Evolutionary conservation across 345 rosid species (phyloP).

Genomic region (Toxicodendron radicans): DNA sequence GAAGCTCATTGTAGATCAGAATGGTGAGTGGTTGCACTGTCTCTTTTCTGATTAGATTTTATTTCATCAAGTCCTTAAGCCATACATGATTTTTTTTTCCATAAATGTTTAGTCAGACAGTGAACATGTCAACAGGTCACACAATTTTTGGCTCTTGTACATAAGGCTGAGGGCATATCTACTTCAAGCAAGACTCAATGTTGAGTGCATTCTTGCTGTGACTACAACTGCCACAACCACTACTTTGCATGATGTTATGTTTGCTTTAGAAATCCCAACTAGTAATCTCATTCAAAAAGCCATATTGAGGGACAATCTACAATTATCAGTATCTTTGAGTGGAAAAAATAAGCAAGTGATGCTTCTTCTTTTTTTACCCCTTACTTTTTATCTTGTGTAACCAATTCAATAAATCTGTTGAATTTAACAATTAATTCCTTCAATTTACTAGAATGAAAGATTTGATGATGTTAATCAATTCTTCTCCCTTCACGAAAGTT

Average conservation of each 20-base stretch:
- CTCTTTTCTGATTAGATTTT: conserved; percentile 9
- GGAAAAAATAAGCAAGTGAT: conserved; percentile 63
- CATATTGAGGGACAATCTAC: conserved; percentile 68
- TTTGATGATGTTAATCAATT: conserved; percentile 63
- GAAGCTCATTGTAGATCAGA: conserved; percentile 98
- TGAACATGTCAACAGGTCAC: conserved; percentile 85
- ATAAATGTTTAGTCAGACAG: neutral
- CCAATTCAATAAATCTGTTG: conserved; percentile 10
- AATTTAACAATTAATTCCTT: conserved; percentile 16
- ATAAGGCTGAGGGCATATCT: conserved; percentile 92
- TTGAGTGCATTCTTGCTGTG: conserved; percentile 88
- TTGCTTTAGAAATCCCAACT: conserved; percentile 81
- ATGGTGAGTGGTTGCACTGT: conserved; percentile 58
- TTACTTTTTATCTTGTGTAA: neutral
- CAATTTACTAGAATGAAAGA: conserved; percentile 72
- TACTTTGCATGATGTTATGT: conserved; percentile 77
- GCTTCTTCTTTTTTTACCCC: conserved; percentile 12
- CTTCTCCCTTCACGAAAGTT: conserved; percentile 63
- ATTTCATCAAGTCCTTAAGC: neutral
- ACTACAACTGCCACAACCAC: conserved; percentile 88
- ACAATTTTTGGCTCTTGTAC: conserved; percentile 95
- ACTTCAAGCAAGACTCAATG: conserved; percentile 57
- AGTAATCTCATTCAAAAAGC: conserved; percentile 72
- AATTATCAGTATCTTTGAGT: conserved; percentile 73
- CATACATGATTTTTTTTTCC: conserved; percentile 5